Percentiles rank a stretch among this genome's conserved stretches.
Evolutionary conservation across 2,329 filamentous ascomycete species (phyloP).

Genomic region (Aspergillus floridensis): DNA sequence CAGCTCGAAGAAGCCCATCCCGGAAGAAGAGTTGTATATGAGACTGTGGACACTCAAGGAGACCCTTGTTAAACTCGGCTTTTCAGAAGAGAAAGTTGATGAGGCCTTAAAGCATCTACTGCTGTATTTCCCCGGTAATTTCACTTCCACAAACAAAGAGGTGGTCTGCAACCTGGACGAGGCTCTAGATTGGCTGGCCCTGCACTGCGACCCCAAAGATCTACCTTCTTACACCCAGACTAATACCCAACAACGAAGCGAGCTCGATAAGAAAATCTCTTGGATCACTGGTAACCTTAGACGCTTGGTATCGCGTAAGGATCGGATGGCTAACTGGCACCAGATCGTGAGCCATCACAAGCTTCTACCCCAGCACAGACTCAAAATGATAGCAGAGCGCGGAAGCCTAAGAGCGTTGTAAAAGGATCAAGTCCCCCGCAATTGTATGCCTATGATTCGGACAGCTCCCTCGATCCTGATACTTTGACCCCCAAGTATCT

Average conservation of each 20-base stretch:
- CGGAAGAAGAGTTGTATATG: conserved; percentile 75
- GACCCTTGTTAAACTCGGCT: conserved; percentile 66
- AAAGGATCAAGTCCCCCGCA: conserved; percentile 22
- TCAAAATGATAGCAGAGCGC: conserved; percentile 24
- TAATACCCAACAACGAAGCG: conserved; percentile 28
- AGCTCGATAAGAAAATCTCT: conserved; percentile 32
- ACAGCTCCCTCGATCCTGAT: conserved; percentile 72
- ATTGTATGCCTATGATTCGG: conserved; percentile 40
- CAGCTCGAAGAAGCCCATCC: conserved; percentile 41
- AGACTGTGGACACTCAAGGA: conserved; percentile 83
- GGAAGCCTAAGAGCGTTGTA: conserved; percentile 27
- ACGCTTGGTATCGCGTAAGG: conserved; percentile 11
- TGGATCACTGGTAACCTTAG: conserved; percentile 37
- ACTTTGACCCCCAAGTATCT: conserved; percentile 74
- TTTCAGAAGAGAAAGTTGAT: conserved; percentile 62
- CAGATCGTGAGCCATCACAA: conserved; percentile 32
- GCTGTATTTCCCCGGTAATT: conserved; percentile 63
- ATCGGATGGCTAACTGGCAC: conserved; percentile 26
- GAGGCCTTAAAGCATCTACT: conserved; percentile 65
- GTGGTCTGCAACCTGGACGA: conserved; percentile 83
- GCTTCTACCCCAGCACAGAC: conserved; percentile 25
- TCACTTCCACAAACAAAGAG: conserved; percentile 55
- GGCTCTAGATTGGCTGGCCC: conserved; percentile 84
- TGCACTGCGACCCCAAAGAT: conserved; percentile 67
- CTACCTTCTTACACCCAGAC: conserved; percentile 67